Evolutionary conservation across 805 yeast species (phyloP), one percentile per base, ranked within the genome.

Genomic region (Saccharomyces cerevisiae): DNA sequence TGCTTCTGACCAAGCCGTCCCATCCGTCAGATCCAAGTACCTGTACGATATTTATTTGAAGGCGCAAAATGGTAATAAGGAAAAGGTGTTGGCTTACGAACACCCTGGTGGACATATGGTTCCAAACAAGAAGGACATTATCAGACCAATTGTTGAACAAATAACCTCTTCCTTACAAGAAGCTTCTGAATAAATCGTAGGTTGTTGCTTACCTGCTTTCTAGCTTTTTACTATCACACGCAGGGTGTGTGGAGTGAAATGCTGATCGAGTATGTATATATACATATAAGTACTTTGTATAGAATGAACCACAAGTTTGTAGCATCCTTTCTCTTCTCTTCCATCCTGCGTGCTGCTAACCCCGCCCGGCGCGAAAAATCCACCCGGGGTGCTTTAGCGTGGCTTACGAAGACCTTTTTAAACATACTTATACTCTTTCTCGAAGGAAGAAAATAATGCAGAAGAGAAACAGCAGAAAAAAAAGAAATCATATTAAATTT

Each of bases 61-160:
- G 3, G 62, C 65, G 4, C 79, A 50, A 32, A 32, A 41, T 10
- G 56, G 51, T 30, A 67, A 70, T 29, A 64, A 66, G 4, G 72
- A 68, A 10, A 65, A 70, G 26, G 73, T 87, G 5, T 75, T 70
- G 4, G 63, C 73, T 13, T 72, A 85, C 55, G 85, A 80, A 59
- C 99, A 92, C 65, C 97, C 97, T 9, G 98, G 99, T 57, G 97
- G 98, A 1, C 99, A 92, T 67, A 90, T 87, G 73, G 96, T 92
- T 49, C 99, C 98, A 29, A 89, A 89, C 70, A 85, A 90, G 50
- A 87, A 87, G 69, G 80, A 78, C 53, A 69, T 75, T 61, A 62
- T 74, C 51, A 72, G 70, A 58, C 77, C 78, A 1, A 62, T 75
- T 11, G 77, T 75, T 14, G 77, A 73, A 46, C 71, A 67, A 48